Evolutionary conservation across 306 rosid species (phyloP).

Genomic region (Ochetophila trinervis): DNA sequence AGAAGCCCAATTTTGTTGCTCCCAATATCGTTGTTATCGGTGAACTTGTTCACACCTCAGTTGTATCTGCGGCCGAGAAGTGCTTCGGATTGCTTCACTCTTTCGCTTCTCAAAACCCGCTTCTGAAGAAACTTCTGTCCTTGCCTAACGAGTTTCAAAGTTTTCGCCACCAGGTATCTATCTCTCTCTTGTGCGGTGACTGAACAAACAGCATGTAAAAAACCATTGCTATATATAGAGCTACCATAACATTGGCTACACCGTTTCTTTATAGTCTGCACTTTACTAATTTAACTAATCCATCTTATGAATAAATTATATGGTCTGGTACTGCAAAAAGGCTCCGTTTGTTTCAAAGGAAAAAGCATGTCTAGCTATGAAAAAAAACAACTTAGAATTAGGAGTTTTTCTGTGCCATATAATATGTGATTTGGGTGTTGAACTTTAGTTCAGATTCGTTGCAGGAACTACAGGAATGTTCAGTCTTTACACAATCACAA

Average conservation of each 20-base stretch:
- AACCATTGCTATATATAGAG: too few relatives aligned
- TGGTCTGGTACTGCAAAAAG: too few relatives aligned
- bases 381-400: too few relatives aligned
- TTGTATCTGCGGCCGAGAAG: conserved; percentile 32
- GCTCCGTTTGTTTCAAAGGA: too few relatives aligned
- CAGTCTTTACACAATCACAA: conserved; percentile 39
- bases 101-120: conserved; percentile 51
- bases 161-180: conserved; percentile 52
- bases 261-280: too few relatives aligned
- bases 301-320: too few relatives aligned
- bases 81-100: conserved; percentile 38
- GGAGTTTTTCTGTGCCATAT: too few relatives aligned
- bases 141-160: conserved; percentile 43
- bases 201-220: too few relatives aligned
- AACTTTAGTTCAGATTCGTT: conserved; percentile 52
- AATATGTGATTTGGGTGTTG: not conserved
- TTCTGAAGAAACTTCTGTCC: conserved; percentile 47
- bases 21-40: conserved; percentile 32
- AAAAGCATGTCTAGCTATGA: too few relatives aligned
- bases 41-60: conserved; percentile 36
- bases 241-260: too few relatives aligned
- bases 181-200: not conserved
- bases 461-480: conserved; percentile 33
- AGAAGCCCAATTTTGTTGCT: conserved; percentile 29
- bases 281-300: too few relatives aligned